Evolutionary conservation across 768 basidiomycete species (phyloP).

Genomic region (Lentinula raphanica): DNA sequence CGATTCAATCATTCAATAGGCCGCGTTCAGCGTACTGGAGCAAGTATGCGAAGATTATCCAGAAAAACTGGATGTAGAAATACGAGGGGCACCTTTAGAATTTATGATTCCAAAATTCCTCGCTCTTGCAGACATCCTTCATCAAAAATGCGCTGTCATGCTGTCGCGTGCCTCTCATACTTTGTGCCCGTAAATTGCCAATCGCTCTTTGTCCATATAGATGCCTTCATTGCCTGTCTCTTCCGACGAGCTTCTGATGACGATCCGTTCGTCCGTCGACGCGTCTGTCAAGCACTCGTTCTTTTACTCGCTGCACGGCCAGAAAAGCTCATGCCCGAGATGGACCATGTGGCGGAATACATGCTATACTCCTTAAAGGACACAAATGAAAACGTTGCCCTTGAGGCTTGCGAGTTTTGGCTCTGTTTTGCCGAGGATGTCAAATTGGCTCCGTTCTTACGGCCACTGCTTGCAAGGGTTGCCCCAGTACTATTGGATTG

Average conservation of each 20-base stretch:
- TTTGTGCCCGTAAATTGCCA: constrained; percentile 86
- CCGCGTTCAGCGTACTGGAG: constrained; percentile 89
- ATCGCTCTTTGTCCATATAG: constrained; percentile 87
- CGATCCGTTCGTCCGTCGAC: constrained; percentile 86
- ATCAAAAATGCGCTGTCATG: constrained; percentile 88
- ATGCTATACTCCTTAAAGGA: constrained; percentile 99
- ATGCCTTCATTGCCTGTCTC: constrained; percentile 85
- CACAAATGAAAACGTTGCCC: constrained; percentile 91
- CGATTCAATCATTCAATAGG: constrained; percentile 34
- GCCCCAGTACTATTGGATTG: constrained; percentile 94
- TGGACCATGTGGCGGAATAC: constrained; percentile 93
- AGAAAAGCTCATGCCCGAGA: constrained; percentile 95
- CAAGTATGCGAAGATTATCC: constrained; percentile 98
- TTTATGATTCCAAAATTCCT: constrained; percentile 97
- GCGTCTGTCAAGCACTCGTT: constrained; percentile 94
- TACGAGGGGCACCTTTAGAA: constrained; percentile 89
- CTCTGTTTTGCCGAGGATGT: constrained; percentile 96
- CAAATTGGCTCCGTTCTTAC: constrained; percentile 77
- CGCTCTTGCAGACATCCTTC: constrained; percentile 78
- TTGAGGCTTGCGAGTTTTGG: constrained; percentile 99
- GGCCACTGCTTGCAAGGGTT: constrained; percentile 84
- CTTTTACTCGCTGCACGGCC: constrained; percentile 88
- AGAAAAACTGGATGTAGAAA: constrained; percentile 89
- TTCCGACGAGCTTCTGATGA: constrained; percentile 96
- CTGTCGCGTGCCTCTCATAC: constrained; percentile 88